Conservation (phyloP, 768 basidiomycete species). For the Kwoniella heveanensis region DNA sequence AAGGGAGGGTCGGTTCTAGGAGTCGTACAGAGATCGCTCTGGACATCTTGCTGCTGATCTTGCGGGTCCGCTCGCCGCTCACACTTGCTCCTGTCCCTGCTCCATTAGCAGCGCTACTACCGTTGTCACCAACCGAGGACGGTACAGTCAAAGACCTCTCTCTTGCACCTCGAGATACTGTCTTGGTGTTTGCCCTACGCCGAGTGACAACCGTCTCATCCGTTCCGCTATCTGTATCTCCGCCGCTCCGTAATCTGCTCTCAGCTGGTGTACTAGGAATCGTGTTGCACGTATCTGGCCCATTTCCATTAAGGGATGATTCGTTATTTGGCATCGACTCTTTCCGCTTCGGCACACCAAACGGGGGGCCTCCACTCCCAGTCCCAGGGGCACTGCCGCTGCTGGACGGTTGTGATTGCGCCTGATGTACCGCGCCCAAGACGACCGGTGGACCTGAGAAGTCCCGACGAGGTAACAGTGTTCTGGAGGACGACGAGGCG, state of each 20-base stretch:
- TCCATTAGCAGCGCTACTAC: background rate
- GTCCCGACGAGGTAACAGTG: background rate
- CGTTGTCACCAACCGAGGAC: background rate
- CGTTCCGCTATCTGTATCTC: conserved; percentile 17
- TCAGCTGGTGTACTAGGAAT: background rate
- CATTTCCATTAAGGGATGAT: background rate
- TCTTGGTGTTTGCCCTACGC: conserved; percentile 17
- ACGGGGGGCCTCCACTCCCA: conserved; percentile 19
- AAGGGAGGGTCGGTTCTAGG: conserved; percentile 12
- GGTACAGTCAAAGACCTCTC: conserved; percentile 16
- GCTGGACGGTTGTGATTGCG: background rate
- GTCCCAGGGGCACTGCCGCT: background rate
- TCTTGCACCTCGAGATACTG: background rate
- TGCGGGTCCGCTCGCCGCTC: conserved; percentile 6
- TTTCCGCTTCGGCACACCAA: conserved; percentile 29
- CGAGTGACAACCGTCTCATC: conserved; percentile 14
- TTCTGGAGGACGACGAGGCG: conserved; percentile 11
- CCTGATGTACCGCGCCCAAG: conserved; percentile 9
- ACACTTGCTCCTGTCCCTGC: background rate
- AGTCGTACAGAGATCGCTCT: conserved; percentile 11
- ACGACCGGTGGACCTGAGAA: conserved; percentile 1
- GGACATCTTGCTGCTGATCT: conserved; percentile 9
- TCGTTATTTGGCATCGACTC: conserved; percentile 13
- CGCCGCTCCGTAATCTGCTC: conserved; percentile 4
- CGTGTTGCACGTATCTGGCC: background rate